Evolutionary conservation across 306 rosid genomes (phyloP), one percentile per base, ranked within the genome.

Genomic region (Medicago lupulina): DNA sequence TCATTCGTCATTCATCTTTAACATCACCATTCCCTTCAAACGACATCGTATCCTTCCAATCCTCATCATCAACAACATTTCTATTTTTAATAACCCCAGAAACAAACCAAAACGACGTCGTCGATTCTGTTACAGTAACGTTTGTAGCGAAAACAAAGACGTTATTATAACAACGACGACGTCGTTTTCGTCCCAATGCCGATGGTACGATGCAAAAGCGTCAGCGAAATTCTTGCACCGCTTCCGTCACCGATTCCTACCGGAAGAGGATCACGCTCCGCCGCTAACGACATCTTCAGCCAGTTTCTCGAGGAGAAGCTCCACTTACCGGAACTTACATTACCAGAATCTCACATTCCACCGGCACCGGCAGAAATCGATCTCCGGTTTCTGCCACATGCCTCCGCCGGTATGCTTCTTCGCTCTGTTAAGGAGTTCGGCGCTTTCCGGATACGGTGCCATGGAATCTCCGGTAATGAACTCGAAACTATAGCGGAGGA

Each of bases 191-290:
- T 64, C 13, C 15, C 36, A 68, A 81, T 85, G 89, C 82, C 89
- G 70, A 10, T 71, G 59, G 7, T 66, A 63, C 86, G 85, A 17
- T 79, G 74, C 63, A 54, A 62, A 34, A 34, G 38, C 38, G 38
- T 34, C 9, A 80, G 79, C 76, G 75, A 51, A 51, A 34, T 75
- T 4, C 70, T 75, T 54, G 83, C 70, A 19, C 92, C 90, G 9
- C 87, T 90, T 2, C 98, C 96, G 0, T 88, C 97, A 2, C 96
- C 97, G 41, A 88, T 95, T 67, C 96, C 96, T 0, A 94, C 93
- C 0, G 96, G 49, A 0, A 84, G 74, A 66, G 98, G 98, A 7
- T 75, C 88, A 0, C 93, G 97, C 9, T 87, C 90, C 7, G 93
- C 97, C 1, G 85, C 89, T 34, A 81, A 85, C 50, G 87, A 89